Evolutionary conservation across 768 basidiomycete genomes (phyloP).

Genomic region (Tylopilus balloui): DNA sequence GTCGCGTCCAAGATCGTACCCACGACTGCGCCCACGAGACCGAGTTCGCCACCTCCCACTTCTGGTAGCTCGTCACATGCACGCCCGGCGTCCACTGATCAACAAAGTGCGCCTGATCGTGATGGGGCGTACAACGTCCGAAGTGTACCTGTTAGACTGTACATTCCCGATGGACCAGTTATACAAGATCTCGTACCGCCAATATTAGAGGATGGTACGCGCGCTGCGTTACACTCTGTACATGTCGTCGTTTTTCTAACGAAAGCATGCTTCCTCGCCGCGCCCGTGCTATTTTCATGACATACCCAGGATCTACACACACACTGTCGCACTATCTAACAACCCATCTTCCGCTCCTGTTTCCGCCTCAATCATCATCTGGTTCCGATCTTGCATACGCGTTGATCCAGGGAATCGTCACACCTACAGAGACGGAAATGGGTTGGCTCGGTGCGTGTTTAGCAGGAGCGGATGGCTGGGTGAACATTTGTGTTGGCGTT

Average conservation of each 20-base stretch:
- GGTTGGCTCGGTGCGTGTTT: slow-evolving; percentile 93
- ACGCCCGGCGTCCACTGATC: slow-evolving; percentile 63
- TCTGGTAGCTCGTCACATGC: slow-evolving; percentile 55
- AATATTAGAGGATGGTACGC: slow-evolving; percentile 68
- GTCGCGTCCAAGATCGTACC: slow-evolving; percentile 93
- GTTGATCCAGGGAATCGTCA: slow-evolving; percentile 77
- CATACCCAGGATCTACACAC: slow-evolving; percentile 56
- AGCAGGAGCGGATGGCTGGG: slow-evolving; percentile 93
- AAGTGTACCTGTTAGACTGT: slow-evolving; percentile 84
- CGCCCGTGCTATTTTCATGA: not conserved
- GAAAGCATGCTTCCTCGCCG: not conserved
- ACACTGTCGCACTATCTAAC: slow-evolving; percentile 69
- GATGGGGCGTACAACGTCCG: slow-evolving; percentile 87
- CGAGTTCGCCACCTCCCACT: slow-evolving; percentile 51
- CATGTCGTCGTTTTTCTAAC: not conserved
- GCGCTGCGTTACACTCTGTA: not conserved
- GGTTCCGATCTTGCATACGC: slow-evolving; percentile 63
- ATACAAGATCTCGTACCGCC: slow-evolving; percentile 89
- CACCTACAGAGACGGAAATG: slow-evolving; percentile 84
- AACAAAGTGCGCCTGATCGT: slow-evolving; percentile 49
- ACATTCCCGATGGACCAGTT: slow-evolving; percentile 86
- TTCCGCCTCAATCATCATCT: slow-evolving; percentile 47
- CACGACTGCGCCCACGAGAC: slow-evolving; percentile 58
- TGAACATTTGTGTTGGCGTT: slow-evolving; percentile 80
- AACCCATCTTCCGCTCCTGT: slow-evolving; percentile 75